Evolutionary conservation across 495 filamentous ascomycete species (phyloP).

Genomic region (Talaromyces nanjingensis): DNA sequence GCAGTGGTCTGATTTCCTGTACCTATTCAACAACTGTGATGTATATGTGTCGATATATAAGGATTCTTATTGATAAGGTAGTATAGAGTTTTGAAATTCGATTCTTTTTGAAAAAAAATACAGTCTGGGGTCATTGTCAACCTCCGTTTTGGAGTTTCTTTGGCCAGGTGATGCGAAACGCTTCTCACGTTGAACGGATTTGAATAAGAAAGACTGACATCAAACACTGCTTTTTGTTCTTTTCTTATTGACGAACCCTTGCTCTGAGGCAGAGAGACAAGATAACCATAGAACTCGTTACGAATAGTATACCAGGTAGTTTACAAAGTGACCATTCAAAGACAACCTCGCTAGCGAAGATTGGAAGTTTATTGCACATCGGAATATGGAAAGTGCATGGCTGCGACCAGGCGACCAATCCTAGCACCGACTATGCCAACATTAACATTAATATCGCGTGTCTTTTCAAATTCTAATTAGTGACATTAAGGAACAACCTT

Average conservation of each 20-base stretch:
- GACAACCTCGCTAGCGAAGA: too few relatives aligned
- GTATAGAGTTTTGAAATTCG: neutral
- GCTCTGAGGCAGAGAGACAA: neutral
- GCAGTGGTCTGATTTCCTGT: too few relatives aligned
- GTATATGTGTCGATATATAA: neutral
- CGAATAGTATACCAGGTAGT: too few relatives aligned
- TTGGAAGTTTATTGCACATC: too few relatives aligned
- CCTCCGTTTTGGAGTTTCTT: neutral
- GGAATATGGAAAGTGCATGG: too few relatives aligned
- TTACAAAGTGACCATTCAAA: too few relatives aligned
- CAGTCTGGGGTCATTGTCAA: neutral
- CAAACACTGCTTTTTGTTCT: neutral
- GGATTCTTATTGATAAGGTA: too few relatives aligned
- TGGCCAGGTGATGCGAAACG: neutral
- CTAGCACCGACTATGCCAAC: neutral
- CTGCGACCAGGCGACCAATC: neutral
- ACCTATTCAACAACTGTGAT: neutral
- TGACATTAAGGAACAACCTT: neutral
- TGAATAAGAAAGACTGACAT: neutral
- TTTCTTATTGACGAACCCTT: neutral
- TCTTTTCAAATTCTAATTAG: neutral
- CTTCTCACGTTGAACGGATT: neutral
- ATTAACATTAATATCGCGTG: neutral
- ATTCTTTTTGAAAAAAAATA: neutral
- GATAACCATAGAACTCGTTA: too few relatives aligned